Base-by-base conservation (phyloP, 495 filamentous ascomycete genomes). In the Penicillium soppii region DNA sequence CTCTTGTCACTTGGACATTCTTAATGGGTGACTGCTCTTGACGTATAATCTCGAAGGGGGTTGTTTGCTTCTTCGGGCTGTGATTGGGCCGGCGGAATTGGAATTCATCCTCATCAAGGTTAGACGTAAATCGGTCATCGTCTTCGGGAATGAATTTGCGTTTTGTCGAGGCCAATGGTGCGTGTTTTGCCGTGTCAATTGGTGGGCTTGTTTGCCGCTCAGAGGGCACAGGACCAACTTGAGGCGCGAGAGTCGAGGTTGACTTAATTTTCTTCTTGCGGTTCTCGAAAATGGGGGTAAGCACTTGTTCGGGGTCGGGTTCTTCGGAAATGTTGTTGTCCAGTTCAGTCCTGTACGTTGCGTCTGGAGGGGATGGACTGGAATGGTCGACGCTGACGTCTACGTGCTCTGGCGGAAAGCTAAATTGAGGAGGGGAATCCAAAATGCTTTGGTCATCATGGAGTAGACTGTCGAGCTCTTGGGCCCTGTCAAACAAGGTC, bases 351-450 rank as follows among this genome's bases (percentile, higher is more conserved):
- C 58, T 53, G n/a, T 43, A 23, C 6, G 40, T 16, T 21, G 43
- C n/a, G 13, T 59, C 47, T 1, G 47, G 47, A 19, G 30, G 12
- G 1, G 42, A 30, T 16, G 30, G 45, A 21, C 82, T 80, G 1
- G 80, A 71, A 46, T 83, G 81, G 36, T 86, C 85, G 43, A 82
- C 74, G 9, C 84, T 79, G 54, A 80, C 83, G 45, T 82, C 81
- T 1, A 80, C n/a, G 12, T 49, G 33, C 9, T 39, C 87, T 8
- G 88, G 73, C 15, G 82, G 40, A 79, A 35, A 84, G 80, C 6
- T 87, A 83, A 9, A 83, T 84, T 35, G 87, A 70, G 33, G 88
- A 0, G 85, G 84, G 6, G 86, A 89, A 35, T 84, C 79, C 22
- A 69, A 74, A 44, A 57, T 53, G 29, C 78, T 73, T 4, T 65